These are phyloP conservation scores for Plantago coronopus DNA, from an alignment of 305 asterid species.

Conservation along the genomic window DNA sequence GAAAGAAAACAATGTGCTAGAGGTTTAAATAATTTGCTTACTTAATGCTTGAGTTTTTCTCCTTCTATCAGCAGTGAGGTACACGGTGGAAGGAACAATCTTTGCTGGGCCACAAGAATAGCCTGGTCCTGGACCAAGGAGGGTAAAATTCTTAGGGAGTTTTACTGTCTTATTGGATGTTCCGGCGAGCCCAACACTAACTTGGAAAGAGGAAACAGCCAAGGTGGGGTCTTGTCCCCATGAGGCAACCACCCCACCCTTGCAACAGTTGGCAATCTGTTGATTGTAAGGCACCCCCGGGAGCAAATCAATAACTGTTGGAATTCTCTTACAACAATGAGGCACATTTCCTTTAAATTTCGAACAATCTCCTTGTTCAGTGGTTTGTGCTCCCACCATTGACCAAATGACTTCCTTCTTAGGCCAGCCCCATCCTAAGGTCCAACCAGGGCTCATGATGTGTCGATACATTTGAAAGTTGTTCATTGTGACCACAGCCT, in stretches of 20 bases:
- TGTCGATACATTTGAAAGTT: slow-evolving; percentile 78
- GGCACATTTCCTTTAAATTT: slow-evolving; percentile 77
- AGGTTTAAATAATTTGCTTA: slow-evolving; percentile 20
- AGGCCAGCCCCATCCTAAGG: slow-evolving; percentile 74
- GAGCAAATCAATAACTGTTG: slow-evolving; percentile 62
- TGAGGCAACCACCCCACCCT: slow-evolving; percentile 71
- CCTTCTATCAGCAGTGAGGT: slow-evolving; percentile 52
- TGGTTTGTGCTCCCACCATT: slow-evolving; percentile 77
- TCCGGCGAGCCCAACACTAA: slow-evolving; percentile 68
- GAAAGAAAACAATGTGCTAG: not conserved
- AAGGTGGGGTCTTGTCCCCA: slow-evolving; percentile 80
- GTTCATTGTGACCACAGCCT: slow-evolving; percentile 76
- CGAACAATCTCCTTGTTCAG: slow-evolving; percentile 87
- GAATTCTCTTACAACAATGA: slow-evolving; percentile 66
- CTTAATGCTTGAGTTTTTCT: slow-evolving; percentile 76
- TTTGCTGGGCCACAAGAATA: slow-evolving; percentile 82
- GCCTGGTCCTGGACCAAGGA: slow-evolving; percentile 76
- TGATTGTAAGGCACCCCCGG: slow-evolving; percentile 89
- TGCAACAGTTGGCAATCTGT: slow-evolving; percentile 76
- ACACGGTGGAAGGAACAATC: slow-evolving; percentile 65
- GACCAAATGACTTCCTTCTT: slow-evolving; percentile 90
- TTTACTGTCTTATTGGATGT: slow-evolving; percentile 76
- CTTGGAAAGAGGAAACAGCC: slow-evolving; percentile 65
- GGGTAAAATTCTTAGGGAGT: slow-evolving; percentile 63
- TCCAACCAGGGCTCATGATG: slow-evolving; percentile 81